These are phyloP conservation scores for Naganishia randhawae DNA, from an alignment of 768 basidiomycete genomes.

Conservation along the genomic window DNA sequence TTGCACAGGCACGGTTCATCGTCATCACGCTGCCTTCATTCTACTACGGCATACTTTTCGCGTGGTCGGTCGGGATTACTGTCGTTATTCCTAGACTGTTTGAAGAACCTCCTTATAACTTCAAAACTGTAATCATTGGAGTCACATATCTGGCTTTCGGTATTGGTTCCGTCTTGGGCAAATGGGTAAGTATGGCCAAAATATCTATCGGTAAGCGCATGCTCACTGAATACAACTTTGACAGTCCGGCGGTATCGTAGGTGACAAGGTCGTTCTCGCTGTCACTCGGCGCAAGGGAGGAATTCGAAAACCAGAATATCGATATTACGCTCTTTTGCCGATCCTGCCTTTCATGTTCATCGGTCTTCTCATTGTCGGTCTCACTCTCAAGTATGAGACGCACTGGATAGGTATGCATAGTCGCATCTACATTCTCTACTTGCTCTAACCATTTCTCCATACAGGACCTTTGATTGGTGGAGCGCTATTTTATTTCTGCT, in stretches of 20 bases:
- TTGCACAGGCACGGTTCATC: conserved; percentile 28
- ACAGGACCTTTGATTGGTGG: conserved; percentile 35
- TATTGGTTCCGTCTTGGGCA: conserved; percentile 36
- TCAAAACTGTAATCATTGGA: conserved; percentile 32
- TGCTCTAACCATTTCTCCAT: not conserved
- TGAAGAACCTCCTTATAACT: conserved; percentile 35
- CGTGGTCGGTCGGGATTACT: conserved; percentile 37
- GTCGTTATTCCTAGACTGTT: conserved; percentile 36
- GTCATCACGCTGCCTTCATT: conserved; percentile 33
- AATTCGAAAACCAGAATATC: conserved; percentile 36
- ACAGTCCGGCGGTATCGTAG: conserved; percentile 34
- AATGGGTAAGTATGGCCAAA: conserved; percentile 29
- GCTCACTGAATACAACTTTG: not conserved
- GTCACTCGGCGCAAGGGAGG: conserved; percentile 30
- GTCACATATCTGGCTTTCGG: conserved; percentile 35
- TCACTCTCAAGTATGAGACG: conserved; percentile 31
- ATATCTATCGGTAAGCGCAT: not conserved
- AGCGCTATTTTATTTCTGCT: conserved; percentile 35
- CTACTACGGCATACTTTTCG: conserved; percentile 38
- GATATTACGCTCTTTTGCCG: conserved; percentile 35
- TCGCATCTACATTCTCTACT: not conserved
- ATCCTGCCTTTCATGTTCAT: conserved; percentile 40
- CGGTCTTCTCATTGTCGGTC: conserved; percentile 32
- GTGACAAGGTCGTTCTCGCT: conserved; percentile 35
- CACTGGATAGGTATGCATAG: conserved; percentile 33